Evolutionary conservation across 2,329 filamentous ascomycete species (phyloP).

Genomic region (Penicillium sp.): DNA sequence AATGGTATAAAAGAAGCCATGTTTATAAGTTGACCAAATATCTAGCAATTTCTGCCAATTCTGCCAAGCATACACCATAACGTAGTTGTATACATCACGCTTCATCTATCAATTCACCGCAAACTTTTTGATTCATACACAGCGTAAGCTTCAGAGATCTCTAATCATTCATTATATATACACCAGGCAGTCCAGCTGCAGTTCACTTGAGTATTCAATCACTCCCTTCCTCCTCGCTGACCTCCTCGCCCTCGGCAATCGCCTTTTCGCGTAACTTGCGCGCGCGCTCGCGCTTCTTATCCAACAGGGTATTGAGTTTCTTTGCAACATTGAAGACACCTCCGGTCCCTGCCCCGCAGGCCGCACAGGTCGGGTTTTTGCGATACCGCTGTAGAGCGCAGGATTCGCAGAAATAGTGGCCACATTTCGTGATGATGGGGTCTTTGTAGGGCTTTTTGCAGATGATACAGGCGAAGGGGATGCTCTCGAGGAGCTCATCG

Average conservation of each 20-base stretch:
- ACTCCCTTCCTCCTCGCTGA: slow-evolving; percentile 48
- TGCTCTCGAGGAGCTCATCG: slow-evolving; percentile 75
- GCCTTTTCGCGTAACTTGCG: slow-evolving; percentile 57
- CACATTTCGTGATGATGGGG: slow-evolving; percentile 85
- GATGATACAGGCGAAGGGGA: slow-evolving; percentile 88
- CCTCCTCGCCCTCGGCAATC: slow-evolving; percentile 58
- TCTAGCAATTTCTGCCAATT: too few relatives aligned
- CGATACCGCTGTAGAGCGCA: slow-evolving; percentile 87
- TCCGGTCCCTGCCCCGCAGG: slow-evolving; percentile 81
- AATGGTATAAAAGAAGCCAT: too few relatives aligned
- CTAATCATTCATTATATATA: neutral
- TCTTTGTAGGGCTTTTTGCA: slow-evolving; percentile 78
- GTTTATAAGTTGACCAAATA: too few relatives aligned
- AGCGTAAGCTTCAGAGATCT: neutral
- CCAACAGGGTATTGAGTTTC: slow-evolving; percentile 77
- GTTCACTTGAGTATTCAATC: slow-evolving; percentile 6
- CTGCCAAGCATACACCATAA: too few relatives aligned
- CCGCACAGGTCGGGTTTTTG: slow-evolving; percentile 83
- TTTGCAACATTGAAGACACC: slow-evolving; percentile 91
- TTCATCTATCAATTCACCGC: neutral
- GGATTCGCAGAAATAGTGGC: slow-evolving; percentile 92
- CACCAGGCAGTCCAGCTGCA: slow-evolving; percentile 18
- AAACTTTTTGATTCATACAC: neutral
- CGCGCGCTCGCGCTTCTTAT: slow-evolving; percentile 66
- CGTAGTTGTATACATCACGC: too few relatives aligned